A percentile compares a stretch with the other conserved stretches of the same genome.
These are phyloP conservation scores for Silene conica DNA, from an alignment of 148 eudicot genomes.

Conservation along the genomic window DNA sequence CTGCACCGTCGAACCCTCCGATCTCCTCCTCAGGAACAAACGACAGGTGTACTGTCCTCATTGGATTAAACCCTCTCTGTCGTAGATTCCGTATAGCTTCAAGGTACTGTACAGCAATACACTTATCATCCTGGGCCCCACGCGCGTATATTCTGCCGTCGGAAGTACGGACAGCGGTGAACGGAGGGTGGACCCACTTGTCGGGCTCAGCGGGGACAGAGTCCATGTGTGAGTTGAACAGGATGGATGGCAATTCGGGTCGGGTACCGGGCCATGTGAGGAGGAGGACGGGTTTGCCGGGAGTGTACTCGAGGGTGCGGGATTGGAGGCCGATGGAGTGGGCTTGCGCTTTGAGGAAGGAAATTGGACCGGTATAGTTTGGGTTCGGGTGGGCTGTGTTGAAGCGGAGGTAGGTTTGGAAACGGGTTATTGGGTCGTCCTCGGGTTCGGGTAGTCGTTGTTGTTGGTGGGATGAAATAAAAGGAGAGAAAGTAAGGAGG, in stretches of 20 bases:
- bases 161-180: constrained; percentile 40
- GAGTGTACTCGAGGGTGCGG: constrained; percentile 37
- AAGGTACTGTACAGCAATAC: constrained; percentile 66
- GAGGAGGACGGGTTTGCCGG: constrained; percentile 62
- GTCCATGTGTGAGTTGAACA: constrained; percentile 91
- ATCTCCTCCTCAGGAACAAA: constrained; percentile 85
- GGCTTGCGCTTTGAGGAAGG: constrained; percentile 49
- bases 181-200: constrained; percentile 69
- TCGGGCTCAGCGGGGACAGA: constrained; percentile 84
- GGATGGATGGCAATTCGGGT: constrained; percentile 68
- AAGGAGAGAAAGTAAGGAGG: constrained; percentile 19
- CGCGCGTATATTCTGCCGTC: constrained; percentile 68
- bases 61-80: constrained; percentile 20
- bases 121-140: constrained; percentile 92
- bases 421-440: constrained; percentile 36
- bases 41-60: constrained; percentile 54
- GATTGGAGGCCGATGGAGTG: constrained; percentile 46
- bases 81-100: constrained; percentile 61
- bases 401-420: constrained; percentile 70
- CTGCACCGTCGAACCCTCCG: constrained; percentile 73
- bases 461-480: constrained; percentile 13
- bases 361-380: constrained; percentile 55
- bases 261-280: constrained; percentile 66
- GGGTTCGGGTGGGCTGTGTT: constrained; percentile 88
- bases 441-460: neutral